Conservation (phyloP, 208 protist genomes). For the Leishmania lainsoni region DNA sequence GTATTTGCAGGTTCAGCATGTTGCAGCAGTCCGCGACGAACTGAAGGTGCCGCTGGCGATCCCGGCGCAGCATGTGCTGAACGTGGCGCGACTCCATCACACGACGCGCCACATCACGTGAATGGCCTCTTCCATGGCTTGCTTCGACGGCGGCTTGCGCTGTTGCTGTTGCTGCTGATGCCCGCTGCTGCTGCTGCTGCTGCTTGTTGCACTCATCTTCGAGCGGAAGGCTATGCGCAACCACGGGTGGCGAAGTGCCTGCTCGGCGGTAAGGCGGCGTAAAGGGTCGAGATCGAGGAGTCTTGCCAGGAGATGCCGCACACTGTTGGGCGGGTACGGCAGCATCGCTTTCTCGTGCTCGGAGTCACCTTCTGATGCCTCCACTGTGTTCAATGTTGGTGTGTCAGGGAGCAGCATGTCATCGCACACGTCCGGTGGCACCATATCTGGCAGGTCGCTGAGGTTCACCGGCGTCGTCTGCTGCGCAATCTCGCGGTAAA, state of each 20-base stretch:
- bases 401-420: neutral
- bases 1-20: constrained; percentile 56
- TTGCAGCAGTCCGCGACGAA: constrained; percentile 83
- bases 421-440: constrained; percentile 2
- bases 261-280: constrained; percentile 61
- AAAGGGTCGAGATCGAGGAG: constrained; percentile 68
- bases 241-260: constrained; percentile 80
- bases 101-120: constrained; percentile 56
- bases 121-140: constrained; percentile 49
- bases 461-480: constrained; percentile 51
- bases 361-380: neutral
- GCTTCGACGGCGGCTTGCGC: constrained; percentile 10
- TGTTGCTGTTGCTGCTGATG: neutral
- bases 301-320: constrained; percentile 55
- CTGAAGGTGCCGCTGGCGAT: constrained; percentile 74
- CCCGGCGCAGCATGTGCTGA: constrained; percentile 49
- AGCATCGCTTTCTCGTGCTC: neutral
- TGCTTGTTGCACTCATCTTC: constrained; percentile 18
- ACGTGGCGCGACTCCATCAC: constrained; percentile 56
- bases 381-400: too few species aligned
- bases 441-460: constrained; percentile 51
- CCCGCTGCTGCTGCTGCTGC: constrained; percentile 5
- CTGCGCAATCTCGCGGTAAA: constrained; percentile 70
- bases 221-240: constrained; percentile 42
- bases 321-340: constrained; percentile 38